A percentile compares a stretch with the other conserved stretches of the same genome.
phyloP scores from a whole-genome alignment of 2,329 filamentous ascomycete species.

The Trichophyton mentagrophytes region DNA sequence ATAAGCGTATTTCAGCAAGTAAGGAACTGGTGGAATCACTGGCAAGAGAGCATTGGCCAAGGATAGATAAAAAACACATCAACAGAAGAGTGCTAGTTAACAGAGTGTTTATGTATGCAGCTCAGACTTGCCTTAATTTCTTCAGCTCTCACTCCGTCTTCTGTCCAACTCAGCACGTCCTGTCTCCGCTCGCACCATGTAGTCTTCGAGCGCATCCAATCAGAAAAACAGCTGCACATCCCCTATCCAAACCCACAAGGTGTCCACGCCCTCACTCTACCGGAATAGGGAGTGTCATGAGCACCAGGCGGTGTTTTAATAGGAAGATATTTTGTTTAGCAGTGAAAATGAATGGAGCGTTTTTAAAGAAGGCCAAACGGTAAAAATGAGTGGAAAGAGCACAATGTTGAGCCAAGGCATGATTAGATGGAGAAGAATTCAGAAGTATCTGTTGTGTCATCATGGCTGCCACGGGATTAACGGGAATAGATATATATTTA shows the following conservation, averaged over 20 bases:
- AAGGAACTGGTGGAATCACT: no score
- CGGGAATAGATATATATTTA: no score
- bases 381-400: background rate
- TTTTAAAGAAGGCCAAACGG: background rate
- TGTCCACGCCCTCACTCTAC: background rate
- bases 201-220: background rate
- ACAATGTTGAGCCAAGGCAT: background rate
- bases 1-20: no score
- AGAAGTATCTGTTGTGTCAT: constrained; percentile 14
- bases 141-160: constrained; percentile 11
- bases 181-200: background rate
- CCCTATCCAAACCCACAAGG: background rate
- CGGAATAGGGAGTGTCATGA: background rate
- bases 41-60: no score
- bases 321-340: background rate
- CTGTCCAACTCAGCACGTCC: constrained; percentile 5
- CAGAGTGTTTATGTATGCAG: background rate
- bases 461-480: constrained; percentile 6
- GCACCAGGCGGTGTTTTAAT: background rate
- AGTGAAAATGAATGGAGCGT: background rate
- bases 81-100: background rate
- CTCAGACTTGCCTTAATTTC: constrained; percentile 27
- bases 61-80: background rate
- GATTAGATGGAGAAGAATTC: constrained; percentile 1
- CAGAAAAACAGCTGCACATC: background rate